Base-by-base conservation (phyloP, 331 rosid species). In the Quercus lobata region DNA sequence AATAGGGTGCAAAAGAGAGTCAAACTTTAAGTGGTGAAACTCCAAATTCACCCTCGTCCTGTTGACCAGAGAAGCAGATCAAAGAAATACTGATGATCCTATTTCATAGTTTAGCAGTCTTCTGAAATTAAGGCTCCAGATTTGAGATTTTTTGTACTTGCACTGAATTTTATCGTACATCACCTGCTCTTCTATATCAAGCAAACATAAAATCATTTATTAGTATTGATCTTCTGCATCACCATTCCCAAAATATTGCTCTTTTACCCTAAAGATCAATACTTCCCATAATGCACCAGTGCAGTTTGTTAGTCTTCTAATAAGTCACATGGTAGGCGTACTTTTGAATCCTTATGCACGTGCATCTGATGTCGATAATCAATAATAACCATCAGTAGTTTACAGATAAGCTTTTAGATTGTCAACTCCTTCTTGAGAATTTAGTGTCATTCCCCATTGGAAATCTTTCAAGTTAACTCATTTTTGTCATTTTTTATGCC, bases 401-500 rank as follows among this genome's bases (percentile, higher is more conserved):
- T 9, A 68, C 52, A 18, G 37, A 32, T 66, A 66, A 61, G 69
- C 30, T 35, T 34, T 17, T 66, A 18, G 49, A 63, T 63, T 17
- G 21, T 63, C 7, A 27, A 16, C 44, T 16, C 18, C 37, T 66
- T 68, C 37, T 66, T 68, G n/a, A 68, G 53, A 68, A 18, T 68
- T 68, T 24, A 19, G 5, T 68, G 12, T 19, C 27, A 19, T 68
- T 24, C 4, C 2, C 4, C 2, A 25, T 68, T 32, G 6, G 46
- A 32, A 18, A 32, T 68, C 22, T 32, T 18, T 7, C 49, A 66
- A 68, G n/a, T 68, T 8, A 34, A 68, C 52, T 32, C n/a, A 7
- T 18, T 68, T 68, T 32, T 68, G 17, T 34, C n/a, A 34, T 68
- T 34, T 49, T 68, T 68, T 34, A 17, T 68, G 72, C 27, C 91